Evolutionary conservation across 129 eudicot species (phyloP), one percentile per base, ranked within the genome.

Genomic region (Dittrichia graveolens): DNA sequence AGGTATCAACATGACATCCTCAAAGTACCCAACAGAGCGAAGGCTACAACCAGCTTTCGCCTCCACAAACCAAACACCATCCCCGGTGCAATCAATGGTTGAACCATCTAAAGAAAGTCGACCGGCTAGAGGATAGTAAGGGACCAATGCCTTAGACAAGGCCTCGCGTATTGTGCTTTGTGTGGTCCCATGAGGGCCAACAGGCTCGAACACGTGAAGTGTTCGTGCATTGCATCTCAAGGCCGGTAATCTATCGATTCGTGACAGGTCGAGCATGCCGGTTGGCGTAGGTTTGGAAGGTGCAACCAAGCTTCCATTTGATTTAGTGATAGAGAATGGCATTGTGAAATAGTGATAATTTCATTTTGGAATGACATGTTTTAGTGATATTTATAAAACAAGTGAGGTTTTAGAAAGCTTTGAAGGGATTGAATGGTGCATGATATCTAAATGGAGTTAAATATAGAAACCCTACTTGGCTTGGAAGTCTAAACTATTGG

Each of bases 91-190:
- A 7, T 75, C 60, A 24, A 88, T 59, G 38, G 37, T 44, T 3
- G 49, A 35, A 46, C 68, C 77, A 46, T 53, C 41, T 46, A 78
- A 19, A 84, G 85, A 19, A 19, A 88, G 86, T 3, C 87, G 83
- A 3, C 95, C 95, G 3, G 95, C 95, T n/a, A 88, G 77, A 40
- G 95, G 95, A 48, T 88, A 84, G 69, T 88, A 88, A 50, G 83
- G 83, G 61, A 85, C 86, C 81, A 88, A 76, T 12, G 95, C 90
- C 69, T 71, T 80, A 11, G 95, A 74, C 74, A 88, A 60, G 10
- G 85, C 90, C 16, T 77, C 49, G 1, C 82, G 78, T 50, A 80
- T 77, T 0, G 53, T 53, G 15, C 64, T 60, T 3, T n/a, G 57
- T 18, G 77, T 84, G 1, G 81, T 66, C n/a, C 72, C 53, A 0